Evolutionary conservation across 176 grass and related monocot species (phyloP).

Genomic region (Lolium perenne): DNA sequence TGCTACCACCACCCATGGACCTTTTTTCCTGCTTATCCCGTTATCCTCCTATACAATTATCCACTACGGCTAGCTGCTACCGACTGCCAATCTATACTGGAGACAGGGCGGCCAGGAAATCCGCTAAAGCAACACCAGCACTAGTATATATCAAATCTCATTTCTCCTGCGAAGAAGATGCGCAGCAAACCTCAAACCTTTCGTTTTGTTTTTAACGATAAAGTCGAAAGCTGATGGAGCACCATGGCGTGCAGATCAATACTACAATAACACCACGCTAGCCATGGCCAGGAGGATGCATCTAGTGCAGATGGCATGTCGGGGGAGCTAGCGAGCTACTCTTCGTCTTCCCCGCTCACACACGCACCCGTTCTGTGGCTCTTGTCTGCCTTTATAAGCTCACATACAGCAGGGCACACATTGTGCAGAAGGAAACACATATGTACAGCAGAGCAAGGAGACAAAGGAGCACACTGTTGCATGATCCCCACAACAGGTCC

Average conservation of each 20-base stretch:
- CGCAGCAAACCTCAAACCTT: slow-evolving; percentile 22
- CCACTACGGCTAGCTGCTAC: slow-evolving; percentile 32
- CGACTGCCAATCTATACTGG: slow-evolving; percentile 1
- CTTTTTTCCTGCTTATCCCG: slow-evolving; percentile 23
- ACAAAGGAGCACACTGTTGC: slow-evolving; percentile 49
- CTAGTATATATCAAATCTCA: not conserved
- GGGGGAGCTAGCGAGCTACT: not conserved
- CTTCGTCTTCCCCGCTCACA: not conserved
- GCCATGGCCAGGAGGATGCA: not conserved
- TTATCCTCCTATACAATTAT: not conserved
- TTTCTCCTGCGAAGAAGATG: slow-evolving; percentile 49
- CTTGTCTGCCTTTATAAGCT: slow-evolving; percentile 46
- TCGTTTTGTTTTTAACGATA: slow-evolving; percentile 1
- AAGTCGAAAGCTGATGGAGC: not conserved
- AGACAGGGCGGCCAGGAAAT: slow-evolving; percentile 51
- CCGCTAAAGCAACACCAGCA: slow-evolving; percentile 28
- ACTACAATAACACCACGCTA: not conserved
- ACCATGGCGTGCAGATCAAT: not conserved
- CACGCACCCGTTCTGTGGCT: slow-evolving; percentile 41
- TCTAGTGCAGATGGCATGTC: slow-evolving; percentile 48
- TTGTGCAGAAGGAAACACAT: not conserved
- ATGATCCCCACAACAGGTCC: slow-evolving; percentile 37
- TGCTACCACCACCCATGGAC: slow-evolving; percentile 1
- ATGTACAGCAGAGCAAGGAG: slow-evolving; percentile 48
- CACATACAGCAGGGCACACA: slow-evolving; percentile 51